Evolutionary conservation across 148 eudicot genomes (phyloP).

Genomic region (Fallopia convolvulus): DNA sequence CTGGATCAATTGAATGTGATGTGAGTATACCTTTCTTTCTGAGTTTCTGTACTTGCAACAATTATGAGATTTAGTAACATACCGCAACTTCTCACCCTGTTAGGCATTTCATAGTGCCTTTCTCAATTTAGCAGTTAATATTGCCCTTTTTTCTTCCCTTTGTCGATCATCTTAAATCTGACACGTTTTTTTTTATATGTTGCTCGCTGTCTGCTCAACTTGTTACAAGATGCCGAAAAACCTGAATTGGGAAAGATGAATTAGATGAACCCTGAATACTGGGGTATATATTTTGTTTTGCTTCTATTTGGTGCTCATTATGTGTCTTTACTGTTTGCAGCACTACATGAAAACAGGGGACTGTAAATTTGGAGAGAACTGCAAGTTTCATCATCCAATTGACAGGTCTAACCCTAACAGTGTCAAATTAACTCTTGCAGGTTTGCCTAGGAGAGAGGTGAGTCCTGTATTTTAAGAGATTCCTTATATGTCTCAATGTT

Average conservation of each 20-base stretch:
- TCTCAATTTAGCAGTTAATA: not conserved
- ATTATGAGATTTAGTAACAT: not conserved
- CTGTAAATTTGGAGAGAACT: conserved; percentile 73
- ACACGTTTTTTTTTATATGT: not conserved
- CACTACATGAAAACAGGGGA: conserved; percentile 84
- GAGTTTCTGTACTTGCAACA: not conserved
- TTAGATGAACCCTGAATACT: not conserved
- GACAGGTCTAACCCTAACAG: conserved; percentile 50
- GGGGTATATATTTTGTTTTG: not conserved
- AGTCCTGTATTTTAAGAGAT: not conserved
- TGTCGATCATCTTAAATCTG: not conserved
- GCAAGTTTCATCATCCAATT: conserved; percentile 85
- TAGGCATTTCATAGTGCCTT: not conserved
- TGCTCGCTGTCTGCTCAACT: not conserved
- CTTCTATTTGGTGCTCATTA: not conserved
- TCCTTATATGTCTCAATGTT: not conserved
- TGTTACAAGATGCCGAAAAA: not conserved
- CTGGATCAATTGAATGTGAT: conserved; percentile 86
- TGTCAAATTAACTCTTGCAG: conserved; percentile 81
- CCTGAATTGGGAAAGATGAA: not conserved
- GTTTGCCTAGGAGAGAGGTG: conserved; percentile 99
- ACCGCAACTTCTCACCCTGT: not conserved
- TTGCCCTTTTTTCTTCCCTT: not conserved
- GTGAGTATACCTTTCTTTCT: conserved; percentile 38
- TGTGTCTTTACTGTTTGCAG: conserved; percentile 28